phyloP scores from a whole-genome alignment of 192 early-diverging fungal species.

The Linnemannia zychae region DNA sequence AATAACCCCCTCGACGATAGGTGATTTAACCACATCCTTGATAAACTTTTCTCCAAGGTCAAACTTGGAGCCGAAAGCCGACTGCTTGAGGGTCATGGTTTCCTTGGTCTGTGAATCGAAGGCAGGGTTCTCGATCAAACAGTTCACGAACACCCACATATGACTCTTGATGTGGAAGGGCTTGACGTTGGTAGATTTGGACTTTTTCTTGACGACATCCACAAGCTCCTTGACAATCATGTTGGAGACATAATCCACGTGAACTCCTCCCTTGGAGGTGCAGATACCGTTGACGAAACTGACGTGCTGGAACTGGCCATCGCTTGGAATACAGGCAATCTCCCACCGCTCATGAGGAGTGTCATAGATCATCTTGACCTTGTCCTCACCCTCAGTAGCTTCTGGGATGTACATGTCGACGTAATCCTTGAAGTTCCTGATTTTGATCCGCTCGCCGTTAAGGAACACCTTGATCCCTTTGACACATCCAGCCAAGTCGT shows the following conservation, averaged over 20 bases:
- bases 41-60: constrained; percentile 82
- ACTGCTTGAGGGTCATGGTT: constrained; percentile 84
- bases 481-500: constrained; percentile 92
- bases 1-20: constrained; percentile 87
- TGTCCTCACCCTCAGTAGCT: constrained; percentile 45
- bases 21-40: constrained; percentile 86
- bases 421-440: constrained; percentile 94
- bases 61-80: constrained; percentile 88
- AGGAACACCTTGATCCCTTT: constrained; percentile 88
- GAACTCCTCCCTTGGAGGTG: constrained; percentile 94
- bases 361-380: constrained; percentile 79
- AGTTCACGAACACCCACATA: constrained; percentile 95
- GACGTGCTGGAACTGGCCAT: constrained; percentile 96
- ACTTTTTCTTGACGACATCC: constrained; percentile 81
- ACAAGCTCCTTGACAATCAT: constrained; percentile 82
- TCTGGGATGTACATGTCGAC: constrained; percentile 78
- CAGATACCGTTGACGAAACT: constrained; percentile 98
- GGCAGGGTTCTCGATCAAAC: constrained; percentile 91
- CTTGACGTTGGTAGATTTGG: constrained; percentile 77
- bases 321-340: constrained; percentile 90
- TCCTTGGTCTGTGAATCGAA: constrained; percentile 99
- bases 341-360: constrained; percentile 89
- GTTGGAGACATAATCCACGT: constrained; percentile 86
- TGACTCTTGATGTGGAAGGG: constrained; percentile 90
- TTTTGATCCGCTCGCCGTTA: constrained; percentile 84